These are phyloP conservation scores for Naganishia randhawae DNA, from an alignment of 768 basidiomycete species.

Conservation along the genomic window DNA sequence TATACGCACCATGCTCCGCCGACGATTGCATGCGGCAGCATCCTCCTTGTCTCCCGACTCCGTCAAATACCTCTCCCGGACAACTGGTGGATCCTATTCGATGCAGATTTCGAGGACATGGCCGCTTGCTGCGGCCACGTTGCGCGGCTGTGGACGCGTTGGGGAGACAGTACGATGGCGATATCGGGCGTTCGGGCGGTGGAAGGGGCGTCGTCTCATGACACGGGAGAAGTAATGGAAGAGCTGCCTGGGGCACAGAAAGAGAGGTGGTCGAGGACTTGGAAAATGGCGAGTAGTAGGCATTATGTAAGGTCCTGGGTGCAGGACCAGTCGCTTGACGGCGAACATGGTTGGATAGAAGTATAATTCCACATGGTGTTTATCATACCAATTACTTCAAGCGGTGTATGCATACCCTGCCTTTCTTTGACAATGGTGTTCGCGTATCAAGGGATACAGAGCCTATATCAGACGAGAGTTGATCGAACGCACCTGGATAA, in stretches of 20 bases:
- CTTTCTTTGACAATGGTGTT: no score
- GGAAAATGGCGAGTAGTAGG: conserved; percentile 37
- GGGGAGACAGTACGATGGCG: conserved; percentile 32
- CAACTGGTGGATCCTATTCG: conserved; percentile 93
- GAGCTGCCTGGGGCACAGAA: background rate
- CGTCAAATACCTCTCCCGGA: conserved; percentile 67
- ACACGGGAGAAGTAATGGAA: background rate
- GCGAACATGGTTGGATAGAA: conserved; percentile 13
- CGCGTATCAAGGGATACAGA: no score
- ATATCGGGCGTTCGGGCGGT: background rate
- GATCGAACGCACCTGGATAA: no score
- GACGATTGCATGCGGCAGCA: conserved; percentile 83
- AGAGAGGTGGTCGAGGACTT: conserved; percentile 43
- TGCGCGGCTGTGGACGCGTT: conserved; percentile 64
- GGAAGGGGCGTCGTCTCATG: no score
- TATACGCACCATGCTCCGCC: conserved; percentile 85
- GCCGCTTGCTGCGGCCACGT: conserved; percentile 79
- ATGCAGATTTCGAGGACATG: conserved; percentile 82
- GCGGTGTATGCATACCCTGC: no score
- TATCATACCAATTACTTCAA: no score
- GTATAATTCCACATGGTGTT: no score
- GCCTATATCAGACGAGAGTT: no score
- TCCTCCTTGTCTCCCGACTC: conserved; percentile 72
- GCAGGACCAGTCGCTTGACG: conserved; percentile 41
- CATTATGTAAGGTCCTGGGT: conserved; percentile 51